Percentiles rank a stretch among this genome's conserved stretches.
Evolutionary conservation across 441 rosid genomes (phyloP).

Genomic region (Rhodomyrtus psidioides): DNA sequence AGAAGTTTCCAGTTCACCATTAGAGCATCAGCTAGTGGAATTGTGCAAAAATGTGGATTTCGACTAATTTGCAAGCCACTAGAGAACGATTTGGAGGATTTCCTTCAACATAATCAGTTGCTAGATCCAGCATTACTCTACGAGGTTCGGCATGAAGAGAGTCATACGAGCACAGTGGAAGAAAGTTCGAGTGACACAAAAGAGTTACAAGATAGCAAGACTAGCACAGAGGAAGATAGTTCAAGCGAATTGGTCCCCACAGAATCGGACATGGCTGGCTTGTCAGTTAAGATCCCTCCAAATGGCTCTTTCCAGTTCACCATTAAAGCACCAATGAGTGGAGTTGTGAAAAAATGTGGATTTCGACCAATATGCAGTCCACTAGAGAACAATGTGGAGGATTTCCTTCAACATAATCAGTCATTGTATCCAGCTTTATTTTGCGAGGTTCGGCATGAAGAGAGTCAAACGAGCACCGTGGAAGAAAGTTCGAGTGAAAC

Average conservation of each 20-base stretch:
- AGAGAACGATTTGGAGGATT: background rate
- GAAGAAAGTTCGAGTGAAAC: background rate
- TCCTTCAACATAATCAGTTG: background rate
- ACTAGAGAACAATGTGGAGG: background rate
- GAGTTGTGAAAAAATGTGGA: background rate
- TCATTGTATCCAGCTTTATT: background rate
- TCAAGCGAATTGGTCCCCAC: background rate
- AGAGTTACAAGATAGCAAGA: background rate
- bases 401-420: background rate
- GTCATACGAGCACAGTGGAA: background rate
- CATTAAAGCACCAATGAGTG: no score
- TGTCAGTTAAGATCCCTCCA: no score
- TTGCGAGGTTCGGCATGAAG: background rate
- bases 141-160: background rate
- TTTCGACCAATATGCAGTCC: background rate
- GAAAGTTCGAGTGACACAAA: background rate
- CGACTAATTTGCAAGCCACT: background rate
- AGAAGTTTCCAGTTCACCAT: no score
- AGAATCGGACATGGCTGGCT: background rate
- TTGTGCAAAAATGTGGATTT: background rate
- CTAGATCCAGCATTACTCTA: background rate
- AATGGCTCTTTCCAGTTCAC: no score
- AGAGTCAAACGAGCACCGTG: background rate
- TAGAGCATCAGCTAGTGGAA: no score
- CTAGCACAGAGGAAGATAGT: no score